Base-by-base conservation (phyloP, 2,329 filamentous ascomycete genomes). In the Fusarium kyushuense region DNA sequence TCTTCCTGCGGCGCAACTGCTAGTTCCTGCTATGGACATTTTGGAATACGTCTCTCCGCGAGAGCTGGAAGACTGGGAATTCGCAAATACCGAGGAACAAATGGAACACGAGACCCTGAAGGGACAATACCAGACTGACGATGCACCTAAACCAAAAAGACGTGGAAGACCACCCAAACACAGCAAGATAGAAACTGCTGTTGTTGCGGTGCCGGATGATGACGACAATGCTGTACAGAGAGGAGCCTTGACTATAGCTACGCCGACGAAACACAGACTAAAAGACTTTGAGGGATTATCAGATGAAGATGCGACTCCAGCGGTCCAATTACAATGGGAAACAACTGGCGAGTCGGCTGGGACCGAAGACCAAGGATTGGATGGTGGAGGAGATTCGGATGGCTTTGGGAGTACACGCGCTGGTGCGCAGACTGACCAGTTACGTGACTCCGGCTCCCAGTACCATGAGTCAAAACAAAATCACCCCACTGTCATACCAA, bases 21-120 rank as follows among this genome's bases (percentile, higher is more conserved):
- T 82, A 5, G 78, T 89, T 3, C 82, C 79, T 68, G 71, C 83
- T 70, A 79, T 81, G 78, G 56, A 80, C 62, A 80, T 88, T 8
- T 79, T 85, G 14, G 83, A 89, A 32, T 90, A 88, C 64, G 87
- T 90, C 10, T 89, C 87, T 0, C 84, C 84, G 3, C 78, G 80
- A 13, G 81, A 80, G 12, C 69, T 89, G 5, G 88, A 90, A 72
- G 81, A 87, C 0, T 90, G 83, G 79, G 87, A 89, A 65, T 83
- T 81, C 54, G 73, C 78, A 2, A 76, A 79, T 3, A 76, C 80
- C 16, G 80, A 81, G 49, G 76, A 83, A 23, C 78, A 81, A 57
- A 75, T 80, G 21, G 82, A 84, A n/a, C 73, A 78, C 45, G 78
- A 82, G 38, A 77, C 78, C 30, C 71, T 72, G 23, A 57, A 73